Evolutionary conservation across 768 basidiomycete genomes (phyloP).

Genomic region (Pleurotus citrinopileatus): DNA sequence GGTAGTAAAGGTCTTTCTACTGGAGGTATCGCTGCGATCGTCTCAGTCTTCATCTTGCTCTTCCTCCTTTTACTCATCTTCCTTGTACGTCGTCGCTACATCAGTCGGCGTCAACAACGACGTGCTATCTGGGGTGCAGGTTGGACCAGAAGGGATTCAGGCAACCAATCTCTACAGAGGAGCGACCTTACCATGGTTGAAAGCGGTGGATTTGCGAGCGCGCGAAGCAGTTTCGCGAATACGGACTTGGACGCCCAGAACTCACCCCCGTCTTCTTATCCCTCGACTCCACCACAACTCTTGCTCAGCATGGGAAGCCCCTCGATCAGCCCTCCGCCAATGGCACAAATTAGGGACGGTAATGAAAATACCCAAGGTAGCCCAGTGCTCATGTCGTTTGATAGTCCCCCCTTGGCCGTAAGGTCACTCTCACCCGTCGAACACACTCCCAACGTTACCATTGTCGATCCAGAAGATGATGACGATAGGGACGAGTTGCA

Average conservation of each 20-base stretch:
- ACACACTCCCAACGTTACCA: not conserved
- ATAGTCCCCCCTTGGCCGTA: slow-evolving; percentile 1
- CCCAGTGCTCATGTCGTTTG: slow-evolving; percentile 8
- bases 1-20: slow-evolving; percentile 23
- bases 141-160: slow-evolving; percentile 8
- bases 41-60: slow-evolving; percentile 23
- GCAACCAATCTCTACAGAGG: slow-evolving; percentile 11
- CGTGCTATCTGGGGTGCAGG: slow-evolving; percentile 45
- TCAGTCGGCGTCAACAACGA: slow-evolving; percentile 37
- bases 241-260: slow-evolving; percentile 50
- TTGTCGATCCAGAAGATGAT: not conserved
- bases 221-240: slow-evolving; percentile 58
- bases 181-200: slow-evolving; percentile 7
- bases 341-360: slow-evolving; percentile 49
- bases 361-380: slow-evolving; percentile 5
- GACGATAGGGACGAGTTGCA: not conserved
- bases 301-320: not conserved
- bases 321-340: slow-evolving; percentile 37
- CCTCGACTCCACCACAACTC: slow-evolving; percentile 17
- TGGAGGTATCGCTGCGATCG: slow-evolving; percentile 48
- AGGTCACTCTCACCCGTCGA: not conserved
- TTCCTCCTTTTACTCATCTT: slow-evolving; percentile 36
- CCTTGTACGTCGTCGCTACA: slow-evolving; percentile 44
- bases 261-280: slow-evolving; percentile 16
- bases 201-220: slow-evolving; percentile 24